These are phyloP conservation scores for Colletotrichum cereale DNA, from an alignment of 2,329 filamentous ascomycete genomes.

Conservation along the genomic window DNA sequence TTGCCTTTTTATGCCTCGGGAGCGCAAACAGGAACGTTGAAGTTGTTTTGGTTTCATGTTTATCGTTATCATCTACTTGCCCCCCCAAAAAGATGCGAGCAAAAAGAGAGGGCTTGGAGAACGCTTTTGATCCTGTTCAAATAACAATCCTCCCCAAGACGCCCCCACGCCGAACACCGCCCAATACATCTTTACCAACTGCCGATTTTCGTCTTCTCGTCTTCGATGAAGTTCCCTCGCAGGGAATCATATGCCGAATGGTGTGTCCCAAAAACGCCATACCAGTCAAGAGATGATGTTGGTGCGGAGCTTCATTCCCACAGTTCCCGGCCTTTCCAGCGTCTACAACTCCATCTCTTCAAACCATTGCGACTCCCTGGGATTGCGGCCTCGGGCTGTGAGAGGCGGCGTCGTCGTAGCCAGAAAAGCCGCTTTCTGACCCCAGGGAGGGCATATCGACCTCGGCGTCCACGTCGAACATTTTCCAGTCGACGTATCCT, in stretches of 20 bases:
- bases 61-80: conserved; percentile 16
- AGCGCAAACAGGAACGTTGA: too few relatives aligned
- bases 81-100: too few relatives aligned
- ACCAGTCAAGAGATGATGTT: not conserved
- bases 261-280: not conserved
- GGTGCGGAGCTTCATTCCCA: not conserved
- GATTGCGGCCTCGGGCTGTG: conserved; percentile 22
- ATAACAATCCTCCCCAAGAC: conserved; percentile 3
- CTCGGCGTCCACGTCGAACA: conserved; percentile 3
- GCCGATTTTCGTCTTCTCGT: not conserved
- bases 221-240: too few relatives aligned
- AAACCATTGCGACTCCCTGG: not conserved
- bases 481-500: conserved; percentile 17
- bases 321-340: too few relatives aligned
- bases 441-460: not conserved
- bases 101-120: not conserved
- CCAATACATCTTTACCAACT: not conserved
- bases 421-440: conserved; percentile 20
- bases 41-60: not conserved
- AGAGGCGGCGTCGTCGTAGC: conserved; percentile 12
- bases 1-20: not conserved
- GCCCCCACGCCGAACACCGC: conserved; percentile 8
- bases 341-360: not conserved
- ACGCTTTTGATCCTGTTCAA: not conserved
- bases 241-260: too few relatives aligned